Evolutionary conservation across 2,329 filamentous ascomycete species (phyloP).

Genomic region (Penicillium sp.): DNA sequence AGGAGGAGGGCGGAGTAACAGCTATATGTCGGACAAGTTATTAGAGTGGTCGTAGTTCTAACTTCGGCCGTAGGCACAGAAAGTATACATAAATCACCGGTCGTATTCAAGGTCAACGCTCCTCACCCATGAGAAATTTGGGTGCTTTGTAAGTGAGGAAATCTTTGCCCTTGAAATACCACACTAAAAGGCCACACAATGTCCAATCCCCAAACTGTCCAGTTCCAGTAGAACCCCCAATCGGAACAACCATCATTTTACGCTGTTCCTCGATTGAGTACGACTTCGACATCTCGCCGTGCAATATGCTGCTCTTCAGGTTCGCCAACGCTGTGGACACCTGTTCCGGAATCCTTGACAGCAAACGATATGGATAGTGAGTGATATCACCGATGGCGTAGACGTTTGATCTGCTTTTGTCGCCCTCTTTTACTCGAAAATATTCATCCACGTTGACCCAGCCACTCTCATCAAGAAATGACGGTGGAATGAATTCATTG

Average conservation of each 20-base stretch:
- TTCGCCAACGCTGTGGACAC: neutral
- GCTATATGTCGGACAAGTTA: too few relatives aligned
- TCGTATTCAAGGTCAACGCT: too few relatives aligned
- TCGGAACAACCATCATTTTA: constrained; percentile 7
- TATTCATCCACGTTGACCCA: constrained; percentile 10
- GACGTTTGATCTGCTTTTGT: neutral
- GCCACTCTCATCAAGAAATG: neutral
- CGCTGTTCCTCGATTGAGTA: neutral
- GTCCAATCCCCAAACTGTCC: constrained; percentile 2
- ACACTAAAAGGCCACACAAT: neutral
- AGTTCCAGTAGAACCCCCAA: neutral
- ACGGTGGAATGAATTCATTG: constrained; percentile 2
- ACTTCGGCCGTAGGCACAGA: too few relatives aligned
- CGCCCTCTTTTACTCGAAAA: neutral
- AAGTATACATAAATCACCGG: too few relatives aligned
- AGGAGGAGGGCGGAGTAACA: too few relatives aligned
- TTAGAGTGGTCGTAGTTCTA: too few relatives aligned
- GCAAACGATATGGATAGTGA: constrained; percentile 4
- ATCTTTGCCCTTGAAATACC: constrained; percentile 6
- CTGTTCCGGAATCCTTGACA: constrained; percentile 2
- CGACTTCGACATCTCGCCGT: neutral
- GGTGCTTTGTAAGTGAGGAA: constrained; percentile 5
- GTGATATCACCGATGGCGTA: constrained; percentile 6
- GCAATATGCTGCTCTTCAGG: neutral
- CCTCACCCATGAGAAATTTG: too few relatives aligned